Conservation (phyloP, 2,329 filamentous ascomycete genomes). For the Stagonosporopsis vannaccii region DNA sequence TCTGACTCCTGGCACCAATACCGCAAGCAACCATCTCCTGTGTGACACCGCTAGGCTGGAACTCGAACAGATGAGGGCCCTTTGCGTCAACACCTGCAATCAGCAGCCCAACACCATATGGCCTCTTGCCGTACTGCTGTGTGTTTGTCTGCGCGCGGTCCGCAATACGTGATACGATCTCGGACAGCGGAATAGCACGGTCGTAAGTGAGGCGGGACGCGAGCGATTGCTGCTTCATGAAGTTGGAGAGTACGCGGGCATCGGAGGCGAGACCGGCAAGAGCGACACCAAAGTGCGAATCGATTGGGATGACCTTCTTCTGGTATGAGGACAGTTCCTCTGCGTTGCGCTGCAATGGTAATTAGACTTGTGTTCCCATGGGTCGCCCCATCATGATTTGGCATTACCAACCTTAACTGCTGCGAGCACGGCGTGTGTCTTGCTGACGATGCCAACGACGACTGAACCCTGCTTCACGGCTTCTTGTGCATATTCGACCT, state of each 20-base stretch:
- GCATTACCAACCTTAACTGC: conserved; percentile 80
- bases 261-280: conserved; percentile 97
- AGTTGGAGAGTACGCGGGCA: conserved; percentile 98
- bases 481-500: conserved; percentile 98
- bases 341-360: conserved; percentile 79
- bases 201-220: conserved; percentile 95
- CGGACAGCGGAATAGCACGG: conserved; percentile 87
- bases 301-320: conserved; percentile 97
- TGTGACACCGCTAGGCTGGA: conserved; percentile 94
- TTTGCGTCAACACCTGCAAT: conserved; percentile 93
- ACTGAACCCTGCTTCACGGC: conserved; percentile 99
- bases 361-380: conserved; percentile 20
- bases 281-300: conserved; percentile 93
- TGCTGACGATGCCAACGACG: conserved; percentile 95
- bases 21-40: conserved; percentile 97
- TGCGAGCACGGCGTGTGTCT: conserved; percentile 95
- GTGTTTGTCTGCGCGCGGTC: conserved; percentile 98
- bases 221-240: conserved; percentile 99
- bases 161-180: conserved; percentile 89
- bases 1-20: conserved; percentile 94
- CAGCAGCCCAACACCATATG: conserved; percentile 92
- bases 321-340: conserved; percentile 99
- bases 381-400: background rate
- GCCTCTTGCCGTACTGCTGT: conserved; percentile 94
- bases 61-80: conserved; percentile 96